Evolutionary conservation across 257 asterid genomes (phyloP).

Genomic region (Nicotiana knightiana): DNA sequence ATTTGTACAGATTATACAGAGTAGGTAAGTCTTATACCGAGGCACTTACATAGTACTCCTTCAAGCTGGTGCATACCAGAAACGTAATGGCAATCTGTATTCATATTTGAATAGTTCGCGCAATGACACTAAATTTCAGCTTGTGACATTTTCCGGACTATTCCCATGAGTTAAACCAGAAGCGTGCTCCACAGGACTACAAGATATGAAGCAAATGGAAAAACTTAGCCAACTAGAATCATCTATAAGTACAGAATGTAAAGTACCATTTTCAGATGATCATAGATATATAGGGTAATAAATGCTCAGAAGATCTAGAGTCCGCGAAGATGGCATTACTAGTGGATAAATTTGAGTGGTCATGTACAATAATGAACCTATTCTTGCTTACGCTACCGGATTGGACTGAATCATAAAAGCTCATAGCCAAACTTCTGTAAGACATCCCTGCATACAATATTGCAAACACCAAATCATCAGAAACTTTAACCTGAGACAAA

Average conservation of each 20-base stretch:
- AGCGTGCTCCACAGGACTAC: conserved; percentile 13
- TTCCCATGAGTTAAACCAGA: neutral
- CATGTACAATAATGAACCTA: conserved; percentile 18
- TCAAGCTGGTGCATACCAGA: neutral
- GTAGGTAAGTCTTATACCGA: neutral
- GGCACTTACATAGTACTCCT: neutral
- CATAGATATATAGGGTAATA: neutral
- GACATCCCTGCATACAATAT: conserved; percentile 30
- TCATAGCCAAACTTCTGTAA: conserved; percentile 20
- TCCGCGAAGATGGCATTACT: conserved; percentile 4
- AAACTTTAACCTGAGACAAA: neutral
- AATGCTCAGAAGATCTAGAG: conserved; percentile 29
- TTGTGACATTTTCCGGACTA: neutral
- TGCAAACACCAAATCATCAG: neutral
- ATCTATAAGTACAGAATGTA: neutral
- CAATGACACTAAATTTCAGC: neutral
- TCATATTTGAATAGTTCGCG: neutral
- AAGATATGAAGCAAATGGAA: neutral
- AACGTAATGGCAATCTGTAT: neutral
- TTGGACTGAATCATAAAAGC: conserved; percentile 12
- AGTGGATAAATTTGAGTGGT: conserved; percentile 8
- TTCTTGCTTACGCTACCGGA: conserved; percentile 2
- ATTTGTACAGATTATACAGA: neutral
- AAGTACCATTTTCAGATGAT: neutral
- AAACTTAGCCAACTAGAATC: neutral